A percentile compares a stretch with the other conserved stretches of the same genome.
phyloP scores from a whole-genome alignment of 208 protist species.

The Paratrypanosoma confusum region DNA sequence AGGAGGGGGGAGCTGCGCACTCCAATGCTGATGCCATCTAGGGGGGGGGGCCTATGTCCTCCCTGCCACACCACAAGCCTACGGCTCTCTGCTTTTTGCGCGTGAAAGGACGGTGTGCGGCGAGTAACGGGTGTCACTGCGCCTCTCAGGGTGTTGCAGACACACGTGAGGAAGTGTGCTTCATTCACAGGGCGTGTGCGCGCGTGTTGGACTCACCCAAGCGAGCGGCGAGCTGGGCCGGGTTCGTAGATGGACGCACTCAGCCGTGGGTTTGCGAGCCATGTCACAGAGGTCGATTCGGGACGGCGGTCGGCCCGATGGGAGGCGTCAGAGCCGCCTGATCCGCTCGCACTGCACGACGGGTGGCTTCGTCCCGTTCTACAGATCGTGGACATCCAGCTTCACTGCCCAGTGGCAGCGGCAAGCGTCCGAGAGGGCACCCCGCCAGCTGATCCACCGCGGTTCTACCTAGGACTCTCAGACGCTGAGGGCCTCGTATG shows the following conservation, averaged over 20 bases:
- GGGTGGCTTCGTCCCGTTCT: constrained; percentile 35
- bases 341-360: constrained; percentile 4
- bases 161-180: not conserved
- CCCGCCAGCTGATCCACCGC: constrained; percentile 5
- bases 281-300: not conserved
- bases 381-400: constrained; percentile 74
- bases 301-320: not conserved
- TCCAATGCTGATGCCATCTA: no score
- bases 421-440: not conserved
- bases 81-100: no score
- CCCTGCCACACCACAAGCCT: no score
- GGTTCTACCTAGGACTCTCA: constrained; percentile 72
- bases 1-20: no score
- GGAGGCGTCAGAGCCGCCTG: not conserved
- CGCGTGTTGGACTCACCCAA: no score
- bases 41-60: no score
- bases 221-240: no score
- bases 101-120: no score
- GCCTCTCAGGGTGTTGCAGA: no score
- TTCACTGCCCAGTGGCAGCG: constrained; percentile 22
- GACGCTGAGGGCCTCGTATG: constrained; percentile 49
- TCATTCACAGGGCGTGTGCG: not conserved
- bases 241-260: no score
- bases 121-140: no score
- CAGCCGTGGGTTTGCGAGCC: not conserved